Percentiles rank a stretch among this genome's conserved stretches.
Evolutionary conservation across 148 eudicot genomes (phyloP).

Genomic region (Rhododendron henanense): DNA sequence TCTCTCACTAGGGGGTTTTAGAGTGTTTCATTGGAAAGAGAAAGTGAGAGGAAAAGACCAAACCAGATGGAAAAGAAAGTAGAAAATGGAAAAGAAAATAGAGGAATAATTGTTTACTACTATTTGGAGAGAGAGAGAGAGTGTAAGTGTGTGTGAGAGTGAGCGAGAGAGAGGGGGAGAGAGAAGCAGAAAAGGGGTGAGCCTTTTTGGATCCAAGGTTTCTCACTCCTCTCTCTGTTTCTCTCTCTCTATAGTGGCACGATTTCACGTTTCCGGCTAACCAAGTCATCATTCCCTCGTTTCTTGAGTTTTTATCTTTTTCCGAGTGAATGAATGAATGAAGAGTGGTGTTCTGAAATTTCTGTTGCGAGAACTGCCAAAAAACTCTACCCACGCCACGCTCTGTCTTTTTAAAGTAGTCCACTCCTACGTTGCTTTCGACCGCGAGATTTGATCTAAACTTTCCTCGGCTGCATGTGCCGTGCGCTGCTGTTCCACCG

Average conservation of each 20-base stretch:
- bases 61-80: neutral
- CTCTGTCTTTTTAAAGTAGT: neutral
- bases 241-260: neutral
- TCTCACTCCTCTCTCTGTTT: neutral
- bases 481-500: too few relatives aligned
- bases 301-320: neutral
- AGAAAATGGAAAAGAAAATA: neutral
- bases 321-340: neutral
- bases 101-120: constrained; percentile 5
- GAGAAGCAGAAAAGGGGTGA: constrained; percentile 6
- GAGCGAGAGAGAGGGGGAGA: neutral
- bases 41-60: neutral
- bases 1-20: constrained; percentile 9
- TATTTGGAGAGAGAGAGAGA: too few relatives aligned
- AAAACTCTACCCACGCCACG: neutral
- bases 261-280: constrained; percentile 8
- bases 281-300: constrained; percentile 13
- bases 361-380: neutral
- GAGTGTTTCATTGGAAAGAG: constrained; percentile 12
- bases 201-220: constrained; percentile 24
- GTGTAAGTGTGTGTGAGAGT: neutral
- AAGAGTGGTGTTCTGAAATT: too few relatives aligned
- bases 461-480: neutral
- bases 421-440: neutral
- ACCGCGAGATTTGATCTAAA: neutral